phyloP scores from a whole-genome alignment of 1,139 yeast genomes.

The Martiniozyma asiatica region DNA sequence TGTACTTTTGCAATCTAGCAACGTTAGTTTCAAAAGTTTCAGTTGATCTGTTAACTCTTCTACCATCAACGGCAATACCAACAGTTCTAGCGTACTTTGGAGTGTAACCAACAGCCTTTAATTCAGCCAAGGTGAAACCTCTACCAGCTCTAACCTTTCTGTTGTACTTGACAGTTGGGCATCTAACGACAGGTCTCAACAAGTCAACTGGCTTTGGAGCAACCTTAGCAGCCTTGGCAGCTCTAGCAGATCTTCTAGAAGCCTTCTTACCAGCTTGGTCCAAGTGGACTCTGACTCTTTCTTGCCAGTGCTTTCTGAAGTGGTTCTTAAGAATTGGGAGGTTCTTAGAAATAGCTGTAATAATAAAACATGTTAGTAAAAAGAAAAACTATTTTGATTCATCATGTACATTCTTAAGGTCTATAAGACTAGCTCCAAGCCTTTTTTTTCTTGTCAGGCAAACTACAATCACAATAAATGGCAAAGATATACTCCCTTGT shows the following conservation, averaged over 20 bases:
- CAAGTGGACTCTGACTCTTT: constrained; percentile 97
- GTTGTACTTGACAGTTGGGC: constrained; percentile 98
- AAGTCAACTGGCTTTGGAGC: constrained; percentile 98
- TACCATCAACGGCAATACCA: constrained; percentile 99
- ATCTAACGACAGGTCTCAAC: constrained; percentile 96
- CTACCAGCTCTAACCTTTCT: constrained; percentile 99
- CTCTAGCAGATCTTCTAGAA: constrained; percentile 92
- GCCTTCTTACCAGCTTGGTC: constrained; percentile 99
- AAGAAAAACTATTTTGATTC: too few species aligned
- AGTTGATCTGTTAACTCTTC: constrained; percentile 97
- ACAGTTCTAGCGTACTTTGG: constrained; percentile 95
- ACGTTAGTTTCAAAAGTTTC: constrained; percentile 94
- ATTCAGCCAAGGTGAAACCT: constrained; percentile 97
- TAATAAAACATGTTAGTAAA: constrained; percentile 9
- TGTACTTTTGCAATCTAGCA: constrained; percentile 93
- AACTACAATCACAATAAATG: too few species aligned
- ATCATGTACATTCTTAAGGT: too few species aligned
- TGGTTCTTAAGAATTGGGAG: constrained; percentile 91
- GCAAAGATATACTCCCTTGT: too few species aligned
- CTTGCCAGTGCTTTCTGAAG: constrained; percentile 99
- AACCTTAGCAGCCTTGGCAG: constrained; percentile 83
- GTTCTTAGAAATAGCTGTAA: constrained; percentile 88
- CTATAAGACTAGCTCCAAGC: too few species aligned
- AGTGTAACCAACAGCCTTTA: constrained; percentile 95
- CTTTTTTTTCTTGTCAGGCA: too few species aligned